These are phyloP conservation scores for Stereocaulon alpinum DNA, from an alignment of 495 filamentous ascomycete genomes.

Conservation along the genomic window DNA sequence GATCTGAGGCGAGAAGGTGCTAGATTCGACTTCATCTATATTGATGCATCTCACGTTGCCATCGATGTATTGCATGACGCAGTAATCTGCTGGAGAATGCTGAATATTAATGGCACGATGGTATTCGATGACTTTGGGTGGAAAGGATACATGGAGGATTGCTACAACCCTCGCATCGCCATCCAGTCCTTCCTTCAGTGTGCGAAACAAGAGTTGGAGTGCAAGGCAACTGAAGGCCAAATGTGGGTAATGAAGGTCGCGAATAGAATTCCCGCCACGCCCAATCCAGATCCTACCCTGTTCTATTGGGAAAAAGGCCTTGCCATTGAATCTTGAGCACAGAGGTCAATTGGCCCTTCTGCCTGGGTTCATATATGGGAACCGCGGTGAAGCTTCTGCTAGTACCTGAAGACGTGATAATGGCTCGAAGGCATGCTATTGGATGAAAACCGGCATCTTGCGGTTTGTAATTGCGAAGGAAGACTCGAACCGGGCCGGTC, in stretches of 20 bases:
- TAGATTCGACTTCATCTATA: constrained; percentile 14
- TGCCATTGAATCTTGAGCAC: not conserved
- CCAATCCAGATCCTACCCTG: constrained; percentile 11
- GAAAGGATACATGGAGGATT: constrained; percentile 15
- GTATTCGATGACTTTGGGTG: constrained; percentile 15
- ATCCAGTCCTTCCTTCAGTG: constrained; percentile 10
- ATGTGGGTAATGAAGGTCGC: constrained; percentile 15
- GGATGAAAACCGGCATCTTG: no score
- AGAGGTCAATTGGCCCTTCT: not conserved
- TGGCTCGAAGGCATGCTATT: no score
- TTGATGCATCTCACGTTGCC: constrained; percentile 17
- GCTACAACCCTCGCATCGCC: constrained; percentile 16
- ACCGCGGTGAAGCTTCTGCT: no score
- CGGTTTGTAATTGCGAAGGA: no score
- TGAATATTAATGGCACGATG: constrained; percentile 3
- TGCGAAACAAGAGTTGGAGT: constrained; percentile 5
- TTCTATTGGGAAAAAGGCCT: constrained; percentile 14
- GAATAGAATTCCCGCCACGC: constrained; percentile 1
- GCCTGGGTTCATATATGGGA: no score
- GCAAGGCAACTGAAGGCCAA: not conserved
- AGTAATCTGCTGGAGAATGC: constrained; percentile 14
- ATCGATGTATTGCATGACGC: constrained; percentile 18
- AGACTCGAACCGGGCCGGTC: no score
- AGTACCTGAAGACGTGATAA: no score
- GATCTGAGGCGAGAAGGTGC: not conserved